Evolutionary conservation across 23 red algal species (phyloP).

Genomic region (Gracilaria domingensis): DNA sequence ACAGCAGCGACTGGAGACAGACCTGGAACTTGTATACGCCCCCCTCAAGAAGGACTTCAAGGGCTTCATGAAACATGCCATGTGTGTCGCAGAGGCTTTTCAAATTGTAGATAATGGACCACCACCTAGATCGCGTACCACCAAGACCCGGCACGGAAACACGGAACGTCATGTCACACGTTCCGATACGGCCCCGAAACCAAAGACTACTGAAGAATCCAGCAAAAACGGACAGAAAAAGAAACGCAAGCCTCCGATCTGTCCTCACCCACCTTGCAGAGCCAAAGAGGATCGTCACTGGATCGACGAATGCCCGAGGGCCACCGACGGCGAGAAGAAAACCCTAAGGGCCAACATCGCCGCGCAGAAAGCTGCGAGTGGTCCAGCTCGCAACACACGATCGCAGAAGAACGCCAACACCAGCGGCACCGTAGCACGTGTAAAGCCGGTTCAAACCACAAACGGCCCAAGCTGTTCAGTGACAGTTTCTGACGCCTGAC

Average conservation of each 20-base stretch:
- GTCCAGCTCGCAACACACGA: neutral
- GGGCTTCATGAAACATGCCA: slow-evolving; percentile 26
- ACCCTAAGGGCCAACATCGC: neutral
- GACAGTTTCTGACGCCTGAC: neutral
- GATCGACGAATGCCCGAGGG: slow-evolving; percentile 5
- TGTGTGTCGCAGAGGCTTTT: slow-evolving; percentile 23
- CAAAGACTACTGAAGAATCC: neutral
- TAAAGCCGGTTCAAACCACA: neutral
- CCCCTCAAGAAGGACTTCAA: slow-evolving; percentile 3
- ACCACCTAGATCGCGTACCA: too few species aligned
- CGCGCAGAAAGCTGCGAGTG: neutral
- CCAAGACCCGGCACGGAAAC: neutral
- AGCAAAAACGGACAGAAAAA: neutral
- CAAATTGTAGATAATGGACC: slow-evolving; percentile 24
- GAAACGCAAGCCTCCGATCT: neutral
- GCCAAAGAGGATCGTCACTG: neutral
- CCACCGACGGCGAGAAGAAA: slow-evolving; percentile 15
- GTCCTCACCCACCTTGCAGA: slow-evolving; percentile 5
- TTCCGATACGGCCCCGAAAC: too few species aligned
- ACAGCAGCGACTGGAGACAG: slow-evolving; percentile 6
- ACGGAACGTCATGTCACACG: neutral
- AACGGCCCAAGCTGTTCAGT: neutral
- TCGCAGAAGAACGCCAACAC: neutral
- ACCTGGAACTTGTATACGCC: slow-evolving; percentile 1
- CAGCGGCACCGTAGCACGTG: neutral